Conservation (phyloP, 2,329 filamentous ascomycete species). For the Colletotrichum ledebouriae region DNA sequence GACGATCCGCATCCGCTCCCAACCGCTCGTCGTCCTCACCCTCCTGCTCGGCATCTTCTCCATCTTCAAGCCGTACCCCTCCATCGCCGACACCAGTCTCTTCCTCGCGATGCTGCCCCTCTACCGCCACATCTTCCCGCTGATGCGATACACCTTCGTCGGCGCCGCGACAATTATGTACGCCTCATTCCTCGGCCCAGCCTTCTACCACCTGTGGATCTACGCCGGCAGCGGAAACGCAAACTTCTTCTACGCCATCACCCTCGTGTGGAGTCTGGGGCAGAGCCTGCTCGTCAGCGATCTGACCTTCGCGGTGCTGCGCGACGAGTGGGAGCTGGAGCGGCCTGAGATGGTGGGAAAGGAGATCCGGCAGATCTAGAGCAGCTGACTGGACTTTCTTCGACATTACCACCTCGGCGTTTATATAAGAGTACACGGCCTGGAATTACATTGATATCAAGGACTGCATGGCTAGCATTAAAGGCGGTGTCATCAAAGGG, state of each 20-base stretch:
- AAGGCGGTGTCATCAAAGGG: neutral
- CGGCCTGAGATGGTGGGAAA: conserved; percentile 91
- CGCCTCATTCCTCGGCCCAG: conserved; percentile 88
- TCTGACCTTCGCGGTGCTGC: conserved; percentile 85
- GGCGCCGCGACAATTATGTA: conserved; percentile 87
- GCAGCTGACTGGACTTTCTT: conserved; percentile 39
- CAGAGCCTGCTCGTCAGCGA: conserved; percentile 90
- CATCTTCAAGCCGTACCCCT: conserved; percentile 97
- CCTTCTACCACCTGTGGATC: conserved; percentile 98
- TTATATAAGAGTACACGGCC: conserved; percentile 23
- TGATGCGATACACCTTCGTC: conserved; percentile 94
- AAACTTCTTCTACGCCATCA: conserved; percentile 99
- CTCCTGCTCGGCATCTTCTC: conserved; percentile 91
- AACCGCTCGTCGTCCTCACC: conserved; percentile 88
- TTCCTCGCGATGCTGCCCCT: conserved; percentile 87
- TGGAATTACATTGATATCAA: neutral
- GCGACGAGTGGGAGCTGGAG: conserved; percentile 95
- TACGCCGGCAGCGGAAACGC: conserved; percentile 98
- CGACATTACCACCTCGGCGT: neutral
- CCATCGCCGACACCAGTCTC: conserved; percentile 88
- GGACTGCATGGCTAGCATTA: conserved; percentile 21
- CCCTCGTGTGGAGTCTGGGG: conserved; percentile 95
- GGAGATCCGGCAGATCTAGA: conserved; percentile 85
- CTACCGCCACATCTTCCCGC: conserved; percentile 90
- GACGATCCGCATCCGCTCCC: conserved; percentile 83